phyloP scores from a whole-genome alignment of 495 filamentous ascomycete species.

The Hypomontagnella monticulosa region DNA sequence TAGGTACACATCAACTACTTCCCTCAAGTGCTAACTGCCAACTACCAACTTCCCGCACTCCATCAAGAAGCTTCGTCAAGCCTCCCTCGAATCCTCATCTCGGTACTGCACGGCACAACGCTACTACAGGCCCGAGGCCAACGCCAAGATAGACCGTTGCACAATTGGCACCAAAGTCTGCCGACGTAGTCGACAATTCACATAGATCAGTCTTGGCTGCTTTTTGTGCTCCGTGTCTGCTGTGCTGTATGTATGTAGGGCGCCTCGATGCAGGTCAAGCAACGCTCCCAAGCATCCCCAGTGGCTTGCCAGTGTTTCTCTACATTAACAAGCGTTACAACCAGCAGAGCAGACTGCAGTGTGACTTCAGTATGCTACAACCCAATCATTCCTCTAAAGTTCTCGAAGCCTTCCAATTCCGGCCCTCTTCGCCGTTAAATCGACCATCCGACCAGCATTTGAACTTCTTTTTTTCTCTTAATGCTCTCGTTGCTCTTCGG shows the following conservation, averaged over 20 bases:
- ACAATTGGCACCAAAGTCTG: constrained; percentile 41
- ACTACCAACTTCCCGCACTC: constrained; percentile 10
- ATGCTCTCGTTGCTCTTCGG: constrained; percentile 1
- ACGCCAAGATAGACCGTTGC: constrained; percentile 38
- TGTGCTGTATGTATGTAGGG: not conserved
- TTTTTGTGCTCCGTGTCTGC: constrained; percentile 30
- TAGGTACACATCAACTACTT: too few relatives aligned
- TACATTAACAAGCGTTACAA: constrained; percentile 17
- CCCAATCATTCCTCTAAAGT: constrained; percentile 40
- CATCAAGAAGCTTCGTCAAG: constrained; percentile 36
- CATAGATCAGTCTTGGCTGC: constrained; percentile 33
- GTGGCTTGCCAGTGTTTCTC: constrained; percentile 15
- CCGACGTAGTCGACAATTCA: constrained; percentile 44
- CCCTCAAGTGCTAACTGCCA: too few relatives aligned
- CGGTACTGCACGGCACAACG: constrained; percentile 35
- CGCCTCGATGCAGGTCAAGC: constrained; percentile 39
- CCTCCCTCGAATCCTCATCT: constrained; percentile 27
- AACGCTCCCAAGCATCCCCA: constrained; percentile 24
- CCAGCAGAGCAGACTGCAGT: constrained; percentile 37
- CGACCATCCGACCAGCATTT: constrained; percentile 34
- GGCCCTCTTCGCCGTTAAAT: constrained; percentile 39
- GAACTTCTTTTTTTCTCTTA: constrained; percentile 15
- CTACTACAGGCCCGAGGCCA: constrained; percentile 29
- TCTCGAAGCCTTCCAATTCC: constrained; percentile 49
- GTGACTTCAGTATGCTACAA: constrained; percentile 36